phyloP scores from a whole-genome alignment of 495 filamentous ascomycete genomes.

The Penicillium atrosanguineum region DNA sequence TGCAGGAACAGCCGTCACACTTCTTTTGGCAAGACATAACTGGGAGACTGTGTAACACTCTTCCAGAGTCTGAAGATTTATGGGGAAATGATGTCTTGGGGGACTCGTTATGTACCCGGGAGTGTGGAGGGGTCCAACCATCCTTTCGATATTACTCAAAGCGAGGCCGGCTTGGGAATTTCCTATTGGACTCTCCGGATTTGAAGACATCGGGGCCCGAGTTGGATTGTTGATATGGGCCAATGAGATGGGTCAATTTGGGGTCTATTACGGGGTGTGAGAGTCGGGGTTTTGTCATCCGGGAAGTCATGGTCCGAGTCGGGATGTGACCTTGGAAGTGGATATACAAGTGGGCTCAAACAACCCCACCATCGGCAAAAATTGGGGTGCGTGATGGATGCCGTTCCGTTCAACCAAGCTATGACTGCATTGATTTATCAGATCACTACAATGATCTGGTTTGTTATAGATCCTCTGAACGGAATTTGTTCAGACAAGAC shows the following conservation, averaged over 20 bases:
- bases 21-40: conserved; percentile 35
- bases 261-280: background rate
- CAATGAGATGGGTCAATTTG: background rate
- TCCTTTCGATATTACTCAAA: conserved; percentile 5
- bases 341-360: background rate
- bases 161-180: background rate
- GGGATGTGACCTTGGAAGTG: background rate
- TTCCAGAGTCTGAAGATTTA: background rate
- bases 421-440: no score
- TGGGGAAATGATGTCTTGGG: background rate
- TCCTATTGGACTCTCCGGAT: conserved; percentile 4
- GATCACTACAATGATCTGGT: no score
- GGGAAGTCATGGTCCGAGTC: conserved; percentile 9
- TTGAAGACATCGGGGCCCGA: background rate
- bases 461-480: no score
- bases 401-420: no score
- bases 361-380: background rate
- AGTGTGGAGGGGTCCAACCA: conserved; percentile 2
- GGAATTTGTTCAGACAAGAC: no score
- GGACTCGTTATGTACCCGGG: conserved; percentile 3
- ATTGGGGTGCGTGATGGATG: no score
- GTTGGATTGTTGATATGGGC: background rate
- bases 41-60: background rate
- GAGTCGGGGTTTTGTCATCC: conserved; percentile 11
- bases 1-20: conserved; percentile 41